Evolutionary conservation across 768 basidiomycete genomes (phyloP).

Genomic region (Amanita polypyramis): DNA sequence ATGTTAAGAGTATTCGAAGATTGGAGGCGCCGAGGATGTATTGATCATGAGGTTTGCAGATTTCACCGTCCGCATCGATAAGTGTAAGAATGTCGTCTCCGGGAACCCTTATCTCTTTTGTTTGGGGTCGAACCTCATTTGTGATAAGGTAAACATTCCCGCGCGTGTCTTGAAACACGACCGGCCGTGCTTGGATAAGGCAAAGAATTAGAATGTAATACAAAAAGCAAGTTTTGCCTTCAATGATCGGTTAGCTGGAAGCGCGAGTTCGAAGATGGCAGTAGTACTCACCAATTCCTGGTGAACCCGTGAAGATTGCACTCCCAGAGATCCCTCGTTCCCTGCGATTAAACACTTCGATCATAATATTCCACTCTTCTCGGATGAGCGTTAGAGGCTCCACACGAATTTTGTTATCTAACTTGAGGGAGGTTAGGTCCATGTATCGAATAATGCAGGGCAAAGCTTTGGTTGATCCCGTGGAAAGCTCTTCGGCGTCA

Average conservation of each 20-base stretch:
- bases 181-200: background rate
- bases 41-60: background rate
- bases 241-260: background rate
- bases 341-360: background rate
- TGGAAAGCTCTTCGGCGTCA: background rate
- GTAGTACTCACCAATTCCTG: conserved; percentile 5
- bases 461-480: background rate
- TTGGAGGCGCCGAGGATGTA: background rate
- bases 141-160: background rate
- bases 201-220: background rate
- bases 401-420: background rate
- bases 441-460: conserved; percentile 2
- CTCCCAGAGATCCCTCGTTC: background rate
- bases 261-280: background rate
- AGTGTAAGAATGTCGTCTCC: conserved; percentile 1
- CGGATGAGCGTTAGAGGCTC: background rate
- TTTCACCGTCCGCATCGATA: background rate
- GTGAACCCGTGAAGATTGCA: conserved; percentile 1
- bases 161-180: background rate
- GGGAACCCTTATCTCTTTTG: background rate
- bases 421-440: background rate
- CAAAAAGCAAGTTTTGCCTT: conserved; percentile 3
- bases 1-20: conserved; percentile 1
- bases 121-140: background rate
- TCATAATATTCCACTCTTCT: conserved; percentile 1